Conservation (phyloP, 345 rosid species). For the Gossypium raimondii region DNA sequence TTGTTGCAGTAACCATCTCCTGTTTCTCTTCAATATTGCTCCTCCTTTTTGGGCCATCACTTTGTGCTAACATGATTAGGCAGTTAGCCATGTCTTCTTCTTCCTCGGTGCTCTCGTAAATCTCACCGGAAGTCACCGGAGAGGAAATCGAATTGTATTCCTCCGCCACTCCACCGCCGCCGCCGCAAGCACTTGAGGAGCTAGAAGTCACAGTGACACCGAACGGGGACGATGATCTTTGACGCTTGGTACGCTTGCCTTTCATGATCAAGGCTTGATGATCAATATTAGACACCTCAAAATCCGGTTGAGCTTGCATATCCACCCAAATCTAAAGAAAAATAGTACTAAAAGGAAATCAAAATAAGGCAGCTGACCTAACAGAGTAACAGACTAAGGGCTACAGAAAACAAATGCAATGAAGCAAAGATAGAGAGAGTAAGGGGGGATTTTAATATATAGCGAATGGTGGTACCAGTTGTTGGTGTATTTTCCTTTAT, state of each 20-base stretch:
- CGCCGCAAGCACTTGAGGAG: slow-evolving; percentile 44
- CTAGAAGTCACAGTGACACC: slow-evolving; percentile 31
- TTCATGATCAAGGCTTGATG: slow-evolving; percentile 38
- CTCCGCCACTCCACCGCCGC: slow-evolving; percentile 26
- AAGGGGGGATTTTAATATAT: slow-evolving; percentile 40
- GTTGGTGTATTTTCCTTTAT: neutral
- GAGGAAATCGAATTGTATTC: slow-evolving; percentile 37
- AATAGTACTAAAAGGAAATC: slow-evolving; percentile 5
- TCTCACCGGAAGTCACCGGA: slow-evolving; percentile 30
- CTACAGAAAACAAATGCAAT: slow-evolving; percentile 22
- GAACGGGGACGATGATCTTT: slow-evolving; percentile 43
- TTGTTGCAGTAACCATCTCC: slow-evolving; percentile 14
- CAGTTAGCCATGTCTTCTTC: slow-evolving; percentile 97
- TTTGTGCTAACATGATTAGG: slow-evolving; percentile 76
- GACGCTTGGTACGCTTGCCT: slow-evolving; percentile 85
- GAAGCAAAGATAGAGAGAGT: slow-evolving; percentile 31
- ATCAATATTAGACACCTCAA: slow-evolving; percentile 21
- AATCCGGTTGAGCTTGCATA: slow-evolving; percentile 40
- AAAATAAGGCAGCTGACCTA: slow-evolving; percentile 4
- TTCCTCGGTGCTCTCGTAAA: slow-evolving; percentile 51
- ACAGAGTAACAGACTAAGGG: slow-evolving; percentile 15
- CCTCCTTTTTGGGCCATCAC: slow-evolving; percentile 24
- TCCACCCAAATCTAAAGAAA: neutral
- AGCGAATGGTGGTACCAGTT: slow-evolving; percentile 22
- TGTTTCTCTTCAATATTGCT: neutral